These are phyloP conservation scores for Nemania serpens DNA, from an alignment of 2,329 filamentous ascomycete species.

Conservation along the genomic window DNA sequence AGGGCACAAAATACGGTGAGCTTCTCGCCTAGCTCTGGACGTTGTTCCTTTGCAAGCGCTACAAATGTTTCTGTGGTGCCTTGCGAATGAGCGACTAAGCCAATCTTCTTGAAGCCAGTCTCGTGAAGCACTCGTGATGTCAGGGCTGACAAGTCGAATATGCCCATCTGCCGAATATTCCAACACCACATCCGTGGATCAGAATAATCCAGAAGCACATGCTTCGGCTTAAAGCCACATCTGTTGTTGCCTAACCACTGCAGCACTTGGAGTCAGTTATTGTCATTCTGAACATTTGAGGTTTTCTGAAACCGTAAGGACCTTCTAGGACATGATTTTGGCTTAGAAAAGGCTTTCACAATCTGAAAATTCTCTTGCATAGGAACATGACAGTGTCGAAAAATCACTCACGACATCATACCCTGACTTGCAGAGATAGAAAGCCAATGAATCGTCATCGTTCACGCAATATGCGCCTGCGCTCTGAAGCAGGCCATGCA, in stretches of 20 bases:
- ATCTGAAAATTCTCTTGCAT: too few relatives aligned
- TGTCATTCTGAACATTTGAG: too few relatives aligned
- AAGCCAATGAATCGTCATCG: constrained; percentile 87
- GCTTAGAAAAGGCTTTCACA: too few relatives aligned
- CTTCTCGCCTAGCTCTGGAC: constrained; percentile 80
- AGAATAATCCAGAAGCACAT: constrained; percentile 68
- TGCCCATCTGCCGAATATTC: constrained; percentile 94
- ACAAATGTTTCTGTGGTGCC: constrained; percentile 89
- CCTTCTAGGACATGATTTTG: too few relatives aligned
- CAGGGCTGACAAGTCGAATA: constrained; percentile 83
- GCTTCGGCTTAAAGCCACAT: constrained; percentile 81
- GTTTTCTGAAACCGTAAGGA: too few relatives aligned
- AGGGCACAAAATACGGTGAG: constrained; percentile 90
- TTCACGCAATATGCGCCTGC: constrained; percentile 88
- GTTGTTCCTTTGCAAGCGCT: constrained; percentile 85
- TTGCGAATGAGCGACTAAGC: constrained; percentile 85
- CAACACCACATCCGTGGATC: constrained; percentile 96
- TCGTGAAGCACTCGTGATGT: constrained; percentile 78
- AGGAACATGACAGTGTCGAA: too few relatives aligned
- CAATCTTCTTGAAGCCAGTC: constrained; percentile 82
- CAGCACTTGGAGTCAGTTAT: too few relatives aligned
- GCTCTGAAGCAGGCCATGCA: constrained; percentile 88
- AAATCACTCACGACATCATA: constrained; percentile 68
- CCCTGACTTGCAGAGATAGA: constrained; percentile 88
- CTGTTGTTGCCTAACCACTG: constrained; percentile 90